Evolutionary conservation across 1,139 yeast genomes (phyloP), one percentile per base, ranked within the genome.

Genomic region (Fermentozyma sake): DNA sequence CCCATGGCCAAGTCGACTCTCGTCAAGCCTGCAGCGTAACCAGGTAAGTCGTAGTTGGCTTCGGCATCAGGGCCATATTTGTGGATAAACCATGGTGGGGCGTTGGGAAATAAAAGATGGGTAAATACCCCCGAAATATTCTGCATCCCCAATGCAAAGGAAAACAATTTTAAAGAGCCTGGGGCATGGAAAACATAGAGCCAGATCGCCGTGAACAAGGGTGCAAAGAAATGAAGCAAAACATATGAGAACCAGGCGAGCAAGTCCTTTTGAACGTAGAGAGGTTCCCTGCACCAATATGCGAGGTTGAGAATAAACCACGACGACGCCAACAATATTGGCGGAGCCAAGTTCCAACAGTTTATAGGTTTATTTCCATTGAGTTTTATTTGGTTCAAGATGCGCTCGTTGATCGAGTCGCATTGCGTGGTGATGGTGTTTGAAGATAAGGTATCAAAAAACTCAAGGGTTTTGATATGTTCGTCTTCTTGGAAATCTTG

Each of bases 61-160:
- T 48, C 47, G 24, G 68, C 63, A 35, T 73, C 66, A 18, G 69
- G 66, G 3, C 82, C 81, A 42, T 78, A 63, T 42, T 74, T 38
- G 43, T 74, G 79, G 26, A 76, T 70, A 46, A 76, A 79, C 82
- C 85, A 77, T 4, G 86, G 86, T 2, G 85, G 80, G 0, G 84
- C 82, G 44, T 74, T 76, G 10, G 86, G 85, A 42, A 77, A 61
- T 9, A 66, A 32, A 25, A 79, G 51, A 47, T 79, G 85, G 5
- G 83, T 77, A 21, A 67, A 27, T 1, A 77, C 79, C 8, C 83
- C 83, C 3, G 62, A 51, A 6, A 76, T 65, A 42, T 78, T 79
- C 47, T 77, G 84, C 12, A 63, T 30, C 2, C 86, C 85, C 20
- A 79, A 43, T 1, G 75, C 68, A 18, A 68, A 42, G 1, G 74